Base-by-base conservation (phyloP, 176 grass and related monocot species). In the Avena sativa region DNA sequence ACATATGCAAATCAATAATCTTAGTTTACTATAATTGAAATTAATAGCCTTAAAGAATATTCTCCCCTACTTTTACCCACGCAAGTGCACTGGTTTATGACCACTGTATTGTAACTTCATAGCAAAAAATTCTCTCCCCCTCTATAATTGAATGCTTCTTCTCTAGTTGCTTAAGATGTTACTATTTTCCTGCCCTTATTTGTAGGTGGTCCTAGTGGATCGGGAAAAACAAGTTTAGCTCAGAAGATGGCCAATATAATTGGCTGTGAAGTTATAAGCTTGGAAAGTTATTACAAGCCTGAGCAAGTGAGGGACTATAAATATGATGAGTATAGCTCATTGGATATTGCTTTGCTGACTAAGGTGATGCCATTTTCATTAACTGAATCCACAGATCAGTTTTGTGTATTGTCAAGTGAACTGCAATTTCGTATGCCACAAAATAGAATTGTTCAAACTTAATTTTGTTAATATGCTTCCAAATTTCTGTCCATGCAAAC, bases 241-340 rank as follows among this genome's bases (percentile, higher is more conserved):
- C 93, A 98, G 79, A 98, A 98, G 90, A 98, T 98, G 96, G 92
- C 96, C 60, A 96, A 98, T 85, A 98, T 98, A 86, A 93, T 98
- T 95, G 96, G 96, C n/a, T 98, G 96, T 68, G 96, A 98, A 92
- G 96, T 98, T 57, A 89, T 98, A 80, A 95, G 93, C 68, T 92
- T 98, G 85, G 96, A 98, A 86, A 98, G 93, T 87, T 98, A 98
- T 82, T 98, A 95, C 80, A 98, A 98, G 76, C 92, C 93, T 86
- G 96, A 98, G 88, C 90, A 95, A 95, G 86, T 92, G 47, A 94
- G 93, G 91, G 96, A 98, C 81, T 98, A 94, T 68, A 98, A 98
- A 82, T 98, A 95, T 87, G 92, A 97, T 85, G 96, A 95, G n/a
- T 98, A 92, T 84, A 95, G 71, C 75, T 98, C 93, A 75, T 89